phyloP scores from a whole-genome alignment of 2,329 filamentous ascomycete species.

The Aspergillus persii region DNA sequence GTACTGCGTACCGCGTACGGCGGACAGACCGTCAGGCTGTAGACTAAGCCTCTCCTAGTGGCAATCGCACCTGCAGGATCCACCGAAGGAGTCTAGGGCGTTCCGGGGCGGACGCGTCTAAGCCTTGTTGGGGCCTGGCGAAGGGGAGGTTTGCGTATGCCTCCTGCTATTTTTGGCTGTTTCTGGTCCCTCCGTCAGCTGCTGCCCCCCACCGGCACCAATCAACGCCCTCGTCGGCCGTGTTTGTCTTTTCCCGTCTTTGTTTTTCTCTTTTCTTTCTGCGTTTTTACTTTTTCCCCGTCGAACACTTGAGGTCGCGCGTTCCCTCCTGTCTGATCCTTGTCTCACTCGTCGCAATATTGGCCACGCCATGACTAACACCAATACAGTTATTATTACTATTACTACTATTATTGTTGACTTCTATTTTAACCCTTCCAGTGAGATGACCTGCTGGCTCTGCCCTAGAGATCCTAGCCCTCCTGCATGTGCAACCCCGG shows the following conservation, averaged over 20 bases:
- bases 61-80: conserved; percentile 7
- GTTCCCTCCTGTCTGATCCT: neutral
- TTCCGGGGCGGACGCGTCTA: neutral
- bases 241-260: neutral
- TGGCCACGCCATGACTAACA: too few species aligned
- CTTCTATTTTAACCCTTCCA: neutral
- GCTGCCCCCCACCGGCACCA: neutral
- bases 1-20: neutral
- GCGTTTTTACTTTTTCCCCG: neutral
- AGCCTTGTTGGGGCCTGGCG: neutral
- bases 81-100: conserved; percentile 1
- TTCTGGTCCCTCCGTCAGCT: conserved; percentile 5
- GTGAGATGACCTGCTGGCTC: neutral
- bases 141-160: conserved; percentile 10
- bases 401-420: neutral
- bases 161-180: conserved; percentile 2
- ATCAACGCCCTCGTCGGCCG: neutral
- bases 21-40: neutral
- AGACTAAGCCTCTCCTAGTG: conserved; percentile 1
- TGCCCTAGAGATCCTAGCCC: too few species aligned
- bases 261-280: neutral
- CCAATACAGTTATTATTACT: neutral
- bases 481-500: too few species aligned
- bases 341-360: neutral
- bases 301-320: neutral